A percentile compares a stretch with the other conserved stretches of the same genome.
These are phyloP conservation scores for Tephrocybe sp. DNA, from an alignment of 768 basidiomycete species.

Conservation along the genomic window DNA sequence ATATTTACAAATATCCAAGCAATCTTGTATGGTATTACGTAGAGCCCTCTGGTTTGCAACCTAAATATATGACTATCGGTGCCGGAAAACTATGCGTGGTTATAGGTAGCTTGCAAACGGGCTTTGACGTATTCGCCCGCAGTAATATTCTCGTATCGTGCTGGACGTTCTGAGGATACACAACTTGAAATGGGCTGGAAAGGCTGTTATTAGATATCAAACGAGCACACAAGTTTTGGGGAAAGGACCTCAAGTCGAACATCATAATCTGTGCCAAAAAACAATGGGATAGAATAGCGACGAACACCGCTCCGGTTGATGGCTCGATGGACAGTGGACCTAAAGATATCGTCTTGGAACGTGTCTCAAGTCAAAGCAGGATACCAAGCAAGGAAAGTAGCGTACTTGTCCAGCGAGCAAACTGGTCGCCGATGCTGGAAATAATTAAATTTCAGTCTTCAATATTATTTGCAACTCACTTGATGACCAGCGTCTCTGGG, in stretches of 20 bases:
- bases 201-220: background rate
- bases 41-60: too few relatives aligned
- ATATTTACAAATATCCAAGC: background rate
- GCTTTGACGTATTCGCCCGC: conserved; percentile 85
- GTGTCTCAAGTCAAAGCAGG: background rate
- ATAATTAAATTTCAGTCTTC: background rate
- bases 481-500: conserved; percentile 83
- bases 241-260: conserved; percentile 69
- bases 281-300: conserved; percentile 86
- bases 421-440: conserved; percentile 76
- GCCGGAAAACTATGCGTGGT: conserved; percentile 7
- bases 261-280: conserved; percentile 90
- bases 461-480: too few relatives aligned
- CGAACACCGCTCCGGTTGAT: conserved; percentile 69
- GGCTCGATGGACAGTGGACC: conserved; percentile 86
- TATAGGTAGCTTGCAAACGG: conserved; percentile 67
- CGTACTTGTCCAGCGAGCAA: conserved; percentile 86
- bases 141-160: conserved; percentile 69
- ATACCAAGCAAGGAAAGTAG: background rate
- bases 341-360: conserved; percentile 81
- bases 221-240: background rate
- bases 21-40: too few relatives aligned
- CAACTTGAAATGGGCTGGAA: conserved; percentile 55
- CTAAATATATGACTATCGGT: too few relatives aligned
- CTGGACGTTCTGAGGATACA: conserved; percentile 37